Conservation (phyloP, 306 rosid genomes). For the Hippophae tibetana region DNA sequence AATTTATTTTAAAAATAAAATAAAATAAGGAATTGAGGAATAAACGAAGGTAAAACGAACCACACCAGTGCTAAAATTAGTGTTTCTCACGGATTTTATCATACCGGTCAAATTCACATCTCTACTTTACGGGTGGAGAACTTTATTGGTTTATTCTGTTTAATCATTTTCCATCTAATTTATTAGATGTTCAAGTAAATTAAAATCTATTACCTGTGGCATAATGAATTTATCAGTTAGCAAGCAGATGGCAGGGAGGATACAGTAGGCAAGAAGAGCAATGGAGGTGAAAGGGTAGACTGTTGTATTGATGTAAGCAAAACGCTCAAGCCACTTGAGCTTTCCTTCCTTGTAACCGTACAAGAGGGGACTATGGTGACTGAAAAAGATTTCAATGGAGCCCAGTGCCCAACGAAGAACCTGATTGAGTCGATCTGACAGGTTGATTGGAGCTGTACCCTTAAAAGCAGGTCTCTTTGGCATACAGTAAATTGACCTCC, state of each 20-base stretch:
- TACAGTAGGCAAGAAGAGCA: slow-evolving; percentile 82
- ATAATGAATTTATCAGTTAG: slow-evolving; percentile 97
- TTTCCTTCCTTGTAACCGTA: slow-evolving; percentile 88
- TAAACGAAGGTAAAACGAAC: background rate
- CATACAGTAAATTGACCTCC: slow-evolving; percentile 94
- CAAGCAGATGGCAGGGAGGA: slow-evolving; percentile 87
- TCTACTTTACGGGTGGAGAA: background rate
- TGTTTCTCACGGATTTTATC: background rate
- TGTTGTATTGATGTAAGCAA: slow-evolving; percentile 84
- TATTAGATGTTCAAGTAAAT: background rate
- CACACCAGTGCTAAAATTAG: background rate
- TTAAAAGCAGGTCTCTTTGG: slow-evolving; percentile 79
- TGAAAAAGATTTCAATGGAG: slow-evolving; percentile 92
- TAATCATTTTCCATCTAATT: slow-evolving; percentile 3
- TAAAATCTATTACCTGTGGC: slow-evolving; percentile 61
- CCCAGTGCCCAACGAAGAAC: slow-evolving; percentile 99
- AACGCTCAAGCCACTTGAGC: slow-evolving; percentile 93
- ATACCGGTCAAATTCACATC: too few relatives aligned
- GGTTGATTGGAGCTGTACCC: slow-evolving; percentile 98
- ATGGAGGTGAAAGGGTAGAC: slow-evolving; percentile 91
- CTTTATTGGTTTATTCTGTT: background rate
- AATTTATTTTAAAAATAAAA: background rate
- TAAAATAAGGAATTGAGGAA: background rate
- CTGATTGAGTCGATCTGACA: slow-evolving; percentile 93
- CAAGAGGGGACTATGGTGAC: slow-evolving; percentile 79